A percentile compares a stretch with the other conserved stretches of the same genome.
Evolutionary conservation across 495 filamentous ascomycete genomes (phyloP).

Genomic region (Podospora pseudocomata): DNA sequence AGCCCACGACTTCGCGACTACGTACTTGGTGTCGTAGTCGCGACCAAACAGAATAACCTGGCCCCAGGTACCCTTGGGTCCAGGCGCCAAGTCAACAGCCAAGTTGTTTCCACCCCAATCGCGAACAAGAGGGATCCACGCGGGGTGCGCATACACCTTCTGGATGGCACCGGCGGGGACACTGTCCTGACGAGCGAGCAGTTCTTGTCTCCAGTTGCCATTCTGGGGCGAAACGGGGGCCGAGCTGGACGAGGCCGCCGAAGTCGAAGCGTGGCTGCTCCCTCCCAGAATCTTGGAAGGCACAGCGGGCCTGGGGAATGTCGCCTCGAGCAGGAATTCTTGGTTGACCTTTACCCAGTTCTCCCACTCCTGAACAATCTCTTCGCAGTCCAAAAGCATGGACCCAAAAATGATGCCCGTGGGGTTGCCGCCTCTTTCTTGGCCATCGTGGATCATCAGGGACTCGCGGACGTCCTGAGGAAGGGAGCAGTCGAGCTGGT

Average conservation of each 20-base stretch:
- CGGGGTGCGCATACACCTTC: constrained; percentile 89
- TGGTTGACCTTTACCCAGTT: constrained; percentile 93
- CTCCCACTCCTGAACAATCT: constrained; percentile 96
- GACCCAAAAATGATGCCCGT: constrained; percentile 89
- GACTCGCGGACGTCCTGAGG: constrained; percentile 94
- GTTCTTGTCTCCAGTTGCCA: constrained; percentile 76
- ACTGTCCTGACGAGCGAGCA: constrained; percentile 79
- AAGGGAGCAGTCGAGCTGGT: constrained; percentile 90
- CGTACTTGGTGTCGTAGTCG: constrained; percentile 98
- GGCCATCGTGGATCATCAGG: constrained; percentile 84
- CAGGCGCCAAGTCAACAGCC: constrained; percentile 89
- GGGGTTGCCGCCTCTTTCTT: constrained; percentile 86
- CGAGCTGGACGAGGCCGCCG: constrained; percentile 36
- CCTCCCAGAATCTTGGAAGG: constrained; percentile 68
- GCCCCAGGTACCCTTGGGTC: constrained; percentile 86
- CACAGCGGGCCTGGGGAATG: constrained; percentile 52
- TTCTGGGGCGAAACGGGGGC: constrained; percentile 51
- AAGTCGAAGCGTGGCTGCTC: constrained; percentile 49
- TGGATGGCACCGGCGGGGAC: constrained; percentile 83
- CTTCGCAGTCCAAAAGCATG: constrained; percentile 97
- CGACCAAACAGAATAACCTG: constrained; percentile 95
- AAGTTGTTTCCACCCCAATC: constrained; percentile 99
- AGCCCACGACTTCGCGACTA: constrained; percentile 89
- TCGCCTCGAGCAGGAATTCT: constrained; percentile 66
- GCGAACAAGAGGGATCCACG: constrained; percentile 92